A percentile compares a stretch with the other conserved stretches of the same genome.
Evolutionary conservation across 352 stramenopile genomes (phyloP).

Genomic region (Pythium brachiatum): DNA sequence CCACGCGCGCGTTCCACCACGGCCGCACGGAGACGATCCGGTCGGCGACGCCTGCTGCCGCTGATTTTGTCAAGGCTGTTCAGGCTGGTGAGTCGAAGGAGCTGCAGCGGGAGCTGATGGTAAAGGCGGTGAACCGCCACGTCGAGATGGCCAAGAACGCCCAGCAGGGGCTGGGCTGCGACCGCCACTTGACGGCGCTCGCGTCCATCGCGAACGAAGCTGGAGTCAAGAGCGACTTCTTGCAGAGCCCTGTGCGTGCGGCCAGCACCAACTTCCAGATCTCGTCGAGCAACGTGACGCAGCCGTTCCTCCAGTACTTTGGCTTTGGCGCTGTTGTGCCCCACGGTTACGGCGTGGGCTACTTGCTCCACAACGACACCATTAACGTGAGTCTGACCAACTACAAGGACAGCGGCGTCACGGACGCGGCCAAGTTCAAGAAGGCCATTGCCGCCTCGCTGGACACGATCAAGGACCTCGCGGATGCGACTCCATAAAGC

Average conservation of each 20-base stretch:
- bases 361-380: slow-evolving; percentile 81
- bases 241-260: slow-evolving; percentile 71
- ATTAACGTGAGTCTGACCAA: slow-evolving; percentile 88
- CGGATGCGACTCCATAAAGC: slow-evolving; percentile 43
- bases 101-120: slow-evolving; percentile 62
- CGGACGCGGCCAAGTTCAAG: slow-evolving; percentile 72
- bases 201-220: slow-evolving; percentile 64
- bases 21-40: slow-evolving; percentile 93
- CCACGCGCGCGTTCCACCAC: slow-evolving; percentile 89
- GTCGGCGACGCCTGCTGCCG: slow-evolving; percentile 67
- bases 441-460: slow-evolving; percentile 55
- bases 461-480: slow-evolving; percentile 77
- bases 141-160: slow-evolving; percentile 90
- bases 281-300: slow-evolving; percentile 91
- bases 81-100: slow-evolving; percentile 35
- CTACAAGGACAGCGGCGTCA: slow-evolving; percentile 75
- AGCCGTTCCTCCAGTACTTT: slow-evolving; percentile 88
- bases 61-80: slow-evolving; percentile 68
- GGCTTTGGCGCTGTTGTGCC: slow-evolving; percentile 86
- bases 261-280: slow-evolving; percentile 87
- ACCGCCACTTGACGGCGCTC: slow-evolving; percentile 86
- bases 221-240: slow-evolving; percentile 69
- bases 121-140: slow-evolving; percentile 76
- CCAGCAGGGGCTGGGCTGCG: slow-evolving; percentile 80
- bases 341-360: slow-evolving; percentile 89